These are phyloP conservation scores for Chiua sp. DNA, from an alignment of 1,284 basidiomycete species.

Conservation along the genomic window DNA sequence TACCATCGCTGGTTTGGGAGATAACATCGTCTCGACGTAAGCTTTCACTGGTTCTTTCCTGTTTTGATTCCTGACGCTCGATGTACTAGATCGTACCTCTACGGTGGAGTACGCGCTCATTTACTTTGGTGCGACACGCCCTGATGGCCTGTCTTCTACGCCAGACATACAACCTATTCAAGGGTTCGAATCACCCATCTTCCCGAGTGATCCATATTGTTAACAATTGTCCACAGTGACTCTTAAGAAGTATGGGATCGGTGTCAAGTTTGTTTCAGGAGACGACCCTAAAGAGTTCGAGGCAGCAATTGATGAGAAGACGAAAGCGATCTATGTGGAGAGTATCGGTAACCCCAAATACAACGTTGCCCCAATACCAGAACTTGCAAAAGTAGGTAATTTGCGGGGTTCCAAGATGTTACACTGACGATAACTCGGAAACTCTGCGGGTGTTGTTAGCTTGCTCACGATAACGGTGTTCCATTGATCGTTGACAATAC, in stretches of 20 bases:
- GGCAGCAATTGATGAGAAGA: conserved; percentile 78
- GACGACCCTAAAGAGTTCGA: conserved; percentile 69
- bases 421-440: background rate
- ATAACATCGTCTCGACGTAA: conserved; percentile 82
- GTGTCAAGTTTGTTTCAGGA: conserved; percentile 76
- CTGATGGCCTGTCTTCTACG: background rate
- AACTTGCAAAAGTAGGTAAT: conserved; percentile 65
- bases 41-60: conserved; percentile 21
- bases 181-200: conserved; percentile 52
- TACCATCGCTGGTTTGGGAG: conserved; percentile 70
- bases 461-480: conserved; percentile 77
- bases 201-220: background rate
- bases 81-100: conserved; percentile 56
- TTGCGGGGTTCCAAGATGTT: background rate
- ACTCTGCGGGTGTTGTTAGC: conserved; percentile 26
- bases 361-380: conserved; percentile 73
- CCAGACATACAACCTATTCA: conserved; percentile 89
- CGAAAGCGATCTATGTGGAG: conserved; percentile 83
- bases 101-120: conserved; percentile 61
- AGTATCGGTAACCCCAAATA: conserved; percentile 89
- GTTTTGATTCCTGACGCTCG: background rate
- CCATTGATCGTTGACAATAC: conserved; percentile 92
- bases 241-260: conserved; percentile 80
- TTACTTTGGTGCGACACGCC: background rate
- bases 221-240: conserved; percentile 52